Evolutionary conservation across 139 green algal genomes (phyloP).

Genomic region (Coelastrella sp.): DNA sequence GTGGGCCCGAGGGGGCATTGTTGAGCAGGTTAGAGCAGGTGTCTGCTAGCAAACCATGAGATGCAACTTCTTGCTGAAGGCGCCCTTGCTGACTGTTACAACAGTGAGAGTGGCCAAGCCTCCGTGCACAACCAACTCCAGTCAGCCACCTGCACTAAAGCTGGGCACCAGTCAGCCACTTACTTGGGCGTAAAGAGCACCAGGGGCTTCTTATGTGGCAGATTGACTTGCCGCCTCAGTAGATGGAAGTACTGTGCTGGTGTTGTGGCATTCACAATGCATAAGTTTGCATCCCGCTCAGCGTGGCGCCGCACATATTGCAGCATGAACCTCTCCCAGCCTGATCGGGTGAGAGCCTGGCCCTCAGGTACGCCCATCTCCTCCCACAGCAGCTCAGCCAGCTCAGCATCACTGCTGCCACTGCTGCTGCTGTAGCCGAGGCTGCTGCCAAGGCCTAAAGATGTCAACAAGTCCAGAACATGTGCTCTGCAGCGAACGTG

Average conservation of each 20-base stretch:
- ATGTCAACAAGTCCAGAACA: slow-evolving; percentile 48
- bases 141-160: no score
- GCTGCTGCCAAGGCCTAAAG: slow-evolving; percentile 6
- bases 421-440: neutral
- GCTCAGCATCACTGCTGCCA: slow-evolving; percentile 34
- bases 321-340: slow-evolving; percentile 78
- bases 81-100: no score
- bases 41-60: no score
- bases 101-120: no score
- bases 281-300: slow-evolving; percentile 75
- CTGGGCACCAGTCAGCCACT: neutral
- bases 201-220: slow-evolving; percentile 70
- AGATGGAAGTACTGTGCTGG: slow-evolving; percentile 83
- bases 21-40: no score
- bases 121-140: no score
- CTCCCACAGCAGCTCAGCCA: slow-evolving; percentile 59
- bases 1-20: no score
- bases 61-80: no score
- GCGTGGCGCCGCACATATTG: slow-evolving; percentile 73
- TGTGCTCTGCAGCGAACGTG: slow-evolving; percentile 16
- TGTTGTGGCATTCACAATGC: slow-evolving; percentile 76
- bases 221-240: slow-evolving; percentile 65
- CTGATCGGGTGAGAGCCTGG: slow-evolving; percentile 40
- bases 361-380: slow-evolving; percentile 66
- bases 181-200: slow-evolving; percentile 71